Base-by-base conservation (phyloP, 768 basidiomycete genomes). In the Serendipita indica region DNA sequence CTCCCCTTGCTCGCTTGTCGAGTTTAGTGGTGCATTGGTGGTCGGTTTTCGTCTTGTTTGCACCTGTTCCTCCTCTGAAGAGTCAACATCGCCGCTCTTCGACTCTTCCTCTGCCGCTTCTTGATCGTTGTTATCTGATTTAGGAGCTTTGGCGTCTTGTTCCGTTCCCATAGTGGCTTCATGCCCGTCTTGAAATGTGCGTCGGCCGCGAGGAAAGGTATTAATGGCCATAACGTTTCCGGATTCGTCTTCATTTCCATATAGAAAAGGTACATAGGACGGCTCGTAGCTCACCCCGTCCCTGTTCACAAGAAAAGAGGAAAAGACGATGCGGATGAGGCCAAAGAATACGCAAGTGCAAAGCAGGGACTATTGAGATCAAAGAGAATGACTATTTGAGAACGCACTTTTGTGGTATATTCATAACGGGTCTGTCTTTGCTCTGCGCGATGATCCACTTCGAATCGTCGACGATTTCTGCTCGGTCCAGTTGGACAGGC, bases 201-300 rank as follows among this genome's bases (percentile, higher is more conserved):
- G 20, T 28, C 49, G 49, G 7, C 49, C 49, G 32, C 32, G 22
- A 33, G 32, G 32, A 4, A 28, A 5, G 49, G 22, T 25, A 5
- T 43, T 43, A 25, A 43, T 6, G 41, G n/a, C 5, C 18, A 43
- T 43, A 18, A n/a, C 7, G 41, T 43, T n/a, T 7, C 1, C 7
- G n/a, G 7, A 7, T 6, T 43, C 5, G 41, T 43, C 41, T 43
- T 43, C 41, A 28, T 54, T 22, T n/a, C 22, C 49, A 3, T 54
- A 54, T 18, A 54, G n/a, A 33, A 54, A 54, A 25, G 49, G 49
- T 10, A 54, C n/a, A 33, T 54, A 54, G 5, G 49, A 54, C 10
- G 49, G 22, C 49, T 54, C 49, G 16, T 27, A 30, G 16, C 22
- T 54, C 25, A 54, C 49, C 22, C 32, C 30, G n/a, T 10, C 35